Conservation (phyloP, 2,329 filamentous ascomycete species). For the Ustilaginoidea virens region DNA sequence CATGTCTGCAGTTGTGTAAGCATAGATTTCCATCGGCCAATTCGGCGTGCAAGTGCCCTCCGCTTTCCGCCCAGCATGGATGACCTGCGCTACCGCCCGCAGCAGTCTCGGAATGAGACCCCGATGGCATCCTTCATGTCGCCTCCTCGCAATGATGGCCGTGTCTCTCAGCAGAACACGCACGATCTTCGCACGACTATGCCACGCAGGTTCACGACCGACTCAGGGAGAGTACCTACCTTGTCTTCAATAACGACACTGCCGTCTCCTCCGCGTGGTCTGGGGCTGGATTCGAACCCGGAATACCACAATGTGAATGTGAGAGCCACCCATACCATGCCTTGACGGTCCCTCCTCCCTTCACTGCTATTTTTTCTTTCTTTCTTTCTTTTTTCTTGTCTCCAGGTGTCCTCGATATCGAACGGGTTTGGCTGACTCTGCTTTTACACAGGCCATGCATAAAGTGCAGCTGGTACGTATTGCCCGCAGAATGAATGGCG, state of each 20-base stretch:
- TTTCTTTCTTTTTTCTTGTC: background rate
- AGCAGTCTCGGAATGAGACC: constrained; percentile 64
- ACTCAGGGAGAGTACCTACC: constrained; percentile 69
- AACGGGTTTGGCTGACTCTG: background rate
- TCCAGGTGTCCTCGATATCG: background rate
- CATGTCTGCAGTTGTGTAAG: constrained; percentile 21
- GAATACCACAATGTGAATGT: constrained; percentile 31
- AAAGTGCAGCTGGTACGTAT: constrained; percentile 68
- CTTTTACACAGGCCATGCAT: constrained; percentile 39
- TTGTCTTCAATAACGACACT: constrained; percentile 38
- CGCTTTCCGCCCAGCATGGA: constrained; percentile 38
- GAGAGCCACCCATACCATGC: too few relatives aligned
- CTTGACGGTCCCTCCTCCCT: too few relatives aligned
- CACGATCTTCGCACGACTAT: constrained; percentile 63
- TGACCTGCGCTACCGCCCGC: constrained; percentile 62
- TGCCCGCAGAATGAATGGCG: too few relatives aligned
- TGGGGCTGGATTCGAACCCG: constrained; percentile 24
- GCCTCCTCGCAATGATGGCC: constrained; percentile 53
- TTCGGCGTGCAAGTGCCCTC: constrained; percentile 24
- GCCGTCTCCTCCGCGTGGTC: constrained; percentile 31
- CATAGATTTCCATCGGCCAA: constrained; percentile 17
- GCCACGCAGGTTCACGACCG: constrained; percentile 87
- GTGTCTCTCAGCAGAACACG: constrained; percentile 34
- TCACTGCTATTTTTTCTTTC: background rate
- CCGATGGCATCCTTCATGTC: constrained; percentile 61